Evolutionary conservation across 495 filamentous ascomycete genomes (phyloP), one percentile per base, ranked within the genome.

Genomic region (Tuber umbilicatum): DNA sequence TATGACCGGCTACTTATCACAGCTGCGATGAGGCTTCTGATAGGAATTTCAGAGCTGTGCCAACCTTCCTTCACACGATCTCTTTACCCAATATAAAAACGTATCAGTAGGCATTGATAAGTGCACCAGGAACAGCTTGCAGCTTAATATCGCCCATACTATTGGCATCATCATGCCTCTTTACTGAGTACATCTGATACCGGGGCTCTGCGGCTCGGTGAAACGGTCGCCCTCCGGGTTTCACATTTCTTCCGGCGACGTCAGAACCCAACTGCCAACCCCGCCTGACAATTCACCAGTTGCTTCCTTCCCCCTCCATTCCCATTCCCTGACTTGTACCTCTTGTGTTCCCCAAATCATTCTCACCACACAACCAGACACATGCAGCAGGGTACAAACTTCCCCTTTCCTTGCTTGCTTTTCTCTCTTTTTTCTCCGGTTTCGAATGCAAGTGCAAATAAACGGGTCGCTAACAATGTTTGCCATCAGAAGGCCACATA

Each of bases 311-410:
- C 55, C 55, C 50, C 50, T 60, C 50, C n/a, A 60, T 60, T 60
- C 50, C 55, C 4, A 5, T 64, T 73, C 31, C 27, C 68, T 27
- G 19, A 35, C 31, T 41, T 70, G 50, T 70, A n/a, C 64, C 68
- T 69, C 39, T 41, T 68, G 38, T 47, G 23, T 23, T 45, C 31
- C 40, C 69, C n/a, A 60, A 23, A 17, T 31, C 4, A 42, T 17
- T 43, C 55, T 60, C 31, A 31, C 69, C 68, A 42, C 69, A 27
- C 38, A 38, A 37, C 41, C 12, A 43, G 27, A 70, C 47, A 74
- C 67, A 81, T 81, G 80, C 80, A 79, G 71, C 80, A 81, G 76
- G 80, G 80, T 81, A 71, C 47, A 68, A 71, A 6, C 21, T 31
- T 10, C 55, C 55, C n/a, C n/a, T 31, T 60, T 31, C 27, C 1